A percentile compares a stretch with the other conserved stretches of the same genome.
phyloP scores from a whole-genome alignment of 2,329 filamentous ascomycete species.

The Clarireedia homoeocarpa region DNA sequence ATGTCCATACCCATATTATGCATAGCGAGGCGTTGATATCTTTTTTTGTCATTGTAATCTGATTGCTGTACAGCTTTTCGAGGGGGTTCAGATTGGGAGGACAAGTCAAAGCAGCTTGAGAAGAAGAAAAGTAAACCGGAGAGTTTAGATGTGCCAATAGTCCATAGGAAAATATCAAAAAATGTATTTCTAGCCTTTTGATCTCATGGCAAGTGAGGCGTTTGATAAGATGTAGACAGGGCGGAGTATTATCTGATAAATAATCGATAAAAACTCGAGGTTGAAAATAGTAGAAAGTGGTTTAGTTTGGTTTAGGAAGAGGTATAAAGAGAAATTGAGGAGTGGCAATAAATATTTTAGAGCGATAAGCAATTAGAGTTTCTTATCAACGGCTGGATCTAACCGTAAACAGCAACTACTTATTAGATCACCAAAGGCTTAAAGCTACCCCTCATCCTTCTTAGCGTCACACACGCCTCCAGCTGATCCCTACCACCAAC shows the following conservation, averaged over 20 bases:
- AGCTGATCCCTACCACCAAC: not conserved
- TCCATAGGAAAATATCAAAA: not conserved
- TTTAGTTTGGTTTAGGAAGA: not conserved
- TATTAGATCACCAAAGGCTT: not conserved
- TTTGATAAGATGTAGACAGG: not conserved
- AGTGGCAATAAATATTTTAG: not conserved
- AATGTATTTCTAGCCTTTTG: not conserved
- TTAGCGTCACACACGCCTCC: not conserved
- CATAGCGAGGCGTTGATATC: slow-evolving; percentile 24
- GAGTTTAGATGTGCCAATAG: not conserved
- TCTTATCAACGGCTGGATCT: not conserved
- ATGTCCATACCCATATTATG: slow-evolving; percentile 17
- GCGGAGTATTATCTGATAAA: not conserved
- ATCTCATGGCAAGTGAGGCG: not conserved
- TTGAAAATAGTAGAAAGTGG: not conserved
- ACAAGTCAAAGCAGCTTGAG: not conserved
- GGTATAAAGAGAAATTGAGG: not conserved
- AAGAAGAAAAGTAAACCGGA: not conserved
- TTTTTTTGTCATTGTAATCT: slow-evolving; percentile 6
- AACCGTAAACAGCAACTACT: not conserved
- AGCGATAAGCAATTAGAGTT: slow-evolving; percentile 1
- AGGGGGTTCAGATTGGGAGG: not conserved
- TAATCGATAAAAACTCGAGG: not conserved
- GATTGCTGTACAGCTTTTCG: not conserved
- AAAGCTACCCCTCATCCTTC: slow-evolving; percentile 4